Conservation (phyloP, 306 rosid species). For the Pterocarpus macrocarpus region DNA sequence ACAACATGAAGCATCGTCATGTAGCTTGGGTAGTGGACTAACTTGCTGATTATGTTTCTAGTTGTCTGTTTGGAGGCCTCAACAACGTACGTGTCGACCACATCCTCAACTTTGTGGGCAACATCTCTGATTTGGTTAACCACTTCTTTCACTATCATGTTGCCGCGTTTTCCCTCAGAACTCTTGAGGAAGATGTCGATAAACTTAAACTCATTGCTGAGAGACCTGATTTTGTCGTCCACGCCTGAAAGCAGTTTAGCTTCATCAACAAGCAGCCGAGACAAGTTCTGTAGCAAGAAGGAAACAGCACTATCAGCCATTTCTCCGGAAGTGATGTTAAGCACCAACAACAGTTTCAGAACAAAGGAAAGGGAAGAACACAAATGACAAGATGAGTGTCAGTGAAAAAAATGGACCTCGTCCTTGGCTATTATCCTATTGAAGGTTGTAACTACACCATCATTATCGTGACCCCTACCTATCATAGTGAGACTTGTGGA, state of each 20-base stretch:
- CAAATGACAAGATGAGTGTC: no score
- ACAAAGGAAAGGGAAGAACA: no score
- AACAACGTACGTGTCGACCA: constrained; percentile 13
- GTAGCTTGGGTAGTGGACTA: background rate
- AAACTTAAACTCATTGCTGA: background rate
- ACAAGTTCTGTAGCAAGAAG: constrained; percentile 24
- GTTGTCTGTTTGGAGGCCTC: background rate
- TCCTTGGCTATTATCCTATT: no score
- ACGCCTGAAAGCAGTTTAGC: background rate
- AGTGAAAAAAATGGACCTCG: background rate
- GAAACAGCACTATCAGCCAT: constrained; percentile 40
- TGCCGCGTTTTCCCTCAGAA: constrained; percentile 11
- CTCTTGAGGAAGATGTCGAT: constrained; percentile 24
- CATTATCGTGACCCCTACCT: no score
- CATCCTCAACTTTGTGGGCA: constrained; percentile 33
- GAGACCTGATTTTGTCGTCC: background rate
- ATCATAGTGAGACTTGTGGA: no score
- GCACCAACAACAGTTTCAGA: no score
- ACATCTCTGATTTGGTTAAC: constrained; percentile 37
- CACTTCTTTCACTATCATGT: background rate
- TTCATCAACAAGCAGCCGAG: constrained; percentile 15
- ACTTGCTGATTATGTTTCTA: background rate
- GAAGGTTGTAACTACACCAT: no score
- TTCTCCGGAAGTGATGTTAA: no score
- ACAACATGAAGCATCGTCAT: background rate